phyloP scores from a whole-genome alignment of 169 alveolate genomes.

The Eimeria sp. region DNA sequence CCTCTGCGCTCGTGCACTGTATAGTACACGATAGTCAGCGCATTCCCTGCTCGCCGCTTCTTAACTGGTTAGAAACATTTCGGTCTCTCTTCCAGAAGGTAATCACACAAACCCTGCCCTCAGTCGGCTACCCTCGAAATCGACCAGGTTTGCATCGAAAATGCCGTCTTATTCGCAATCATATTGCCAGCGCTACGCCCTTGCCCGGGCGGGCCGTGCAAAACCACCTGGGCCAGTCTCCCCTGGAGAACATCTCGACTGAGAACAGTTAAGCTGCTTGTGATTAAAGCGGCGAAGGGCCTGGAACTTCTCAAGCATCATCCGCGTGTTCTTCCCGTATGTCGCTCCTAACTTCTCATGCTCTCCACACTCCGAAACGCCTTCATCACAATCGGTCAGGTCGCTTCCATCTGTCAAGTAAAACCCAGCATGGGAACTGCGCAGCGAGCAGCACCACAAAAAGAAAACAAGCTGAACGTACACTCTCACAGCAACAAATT shows the following conservation, averaged over 20 bases:
- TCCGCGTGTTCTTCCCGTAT: slow-evolving; percentile 63
- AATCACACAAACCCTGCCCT: background rate
- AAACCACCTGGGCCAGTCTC: slow-evolving; percentile 53
- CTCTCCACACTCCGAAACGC: background rate
- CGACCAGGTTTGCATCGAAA: background rate
- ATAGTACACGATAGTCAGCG: background rate
- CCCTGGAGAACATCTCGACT: slow-evolving; percentile 56
- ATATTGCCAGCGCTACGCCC: slow-evolving; percentile 9
- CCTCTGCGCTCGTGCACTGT: slow-evolving; percentile 25
- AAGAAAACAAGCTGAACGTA: background rate
- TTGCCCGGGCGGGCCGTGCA: slow-evolving; percentile 65
- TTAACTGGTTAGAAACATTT: background rate
- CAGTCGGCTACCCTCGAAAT: background rate
- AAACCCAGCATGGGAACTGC: slow-evolving; percentile 71
- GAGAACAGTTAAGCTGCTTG: slow-evolving; percentile 47
- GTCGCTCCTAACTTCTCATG: background rate
- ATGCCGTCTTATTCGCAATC: background rate
- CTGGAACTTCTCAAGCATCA: slow-evolving; percentile 74
- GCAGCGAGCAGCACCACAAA: background rate
- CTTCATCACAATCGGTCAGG: slow-evolving; percentile 57
- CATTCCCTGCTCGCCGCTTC: background rate
- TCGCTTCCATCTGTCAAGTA: slow-evolving; percentile 69
- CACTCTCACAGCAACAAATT: background rate
- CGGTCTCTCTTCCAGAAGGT: background rate
- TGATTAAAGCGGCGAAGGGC: slow-evolving; percentile 55